phyloP scores from a whole-genome alignment of 352 stramenopile genomes.

The Halophytophthora batemanensis region DNA sequence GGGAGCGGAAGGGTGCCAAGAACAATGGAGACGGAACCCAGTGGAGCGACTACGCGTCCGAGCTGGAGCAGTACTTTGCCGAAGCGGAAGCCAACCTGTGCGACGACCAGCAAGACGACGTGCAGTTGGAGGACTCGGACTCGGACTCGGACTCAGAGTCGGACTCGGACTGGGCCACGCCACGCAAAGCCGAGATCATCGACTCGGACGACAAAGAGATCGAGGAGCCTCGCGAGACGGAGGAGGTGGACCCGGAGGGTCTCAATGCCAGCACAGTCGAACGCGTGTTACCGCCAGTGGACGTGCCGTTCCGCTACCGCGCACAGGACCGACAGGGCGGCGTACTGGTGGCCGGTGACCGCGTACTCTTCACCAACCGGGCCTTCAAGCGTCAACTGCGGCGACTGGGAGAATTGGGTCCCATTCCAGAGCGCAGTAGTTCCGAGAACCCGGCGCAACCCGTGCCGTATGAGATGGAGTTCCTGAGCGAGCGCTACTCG shows the following conservation, averaged over 20 bases:
- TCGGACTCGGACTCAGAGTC: conserved; percentile 13
- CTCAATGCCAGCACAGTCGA: conserved; percentile 5
- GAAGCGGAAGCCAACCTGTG: conserved; percentile 15
- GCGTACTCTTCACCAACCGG: conserved; percentile 31
- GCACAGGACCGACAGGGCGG: conserved; percentile 28
- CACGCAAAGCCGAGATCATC: conserved; percentile 16
- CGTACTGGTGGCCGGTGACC: conserved; percentile 24
- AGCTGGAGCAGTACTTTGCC: conserved; percentile 23
- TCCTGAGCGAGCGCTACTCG: conserved; percentile 8
- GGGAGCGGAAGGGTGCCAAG: neutral
- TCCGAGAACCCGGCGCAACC: neutral
- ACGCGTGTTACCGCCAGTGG: conserved; percentile 27
- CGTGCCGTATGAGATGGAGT: neutral
- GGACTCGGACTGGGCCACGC: conserved; percentile 4
- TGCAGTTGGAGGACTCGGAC: conserved; percentile 9
- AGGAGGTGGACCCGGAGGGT: neutral
- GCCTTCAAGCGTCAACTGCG: conserved; percentile 29
- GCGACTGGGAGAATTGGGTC: conserved; percentile 7
- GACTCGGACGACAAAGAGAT: conserved; percentile 9
- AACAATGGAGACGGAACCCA: neutral
- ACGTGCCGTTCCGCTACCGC: conserved; percentile 26
- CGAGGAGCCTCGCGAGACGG: neutral
- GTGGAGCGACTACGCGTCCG: conserved; percentile 18
- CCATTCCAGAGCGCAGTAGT: conserved; percentile 21
- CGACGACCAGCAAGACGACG: conserved; percentile 7